phyloP scores from a whole-genome alignment of 176 grass and related monocot species.

The Elaeis guineensis region DNA sequence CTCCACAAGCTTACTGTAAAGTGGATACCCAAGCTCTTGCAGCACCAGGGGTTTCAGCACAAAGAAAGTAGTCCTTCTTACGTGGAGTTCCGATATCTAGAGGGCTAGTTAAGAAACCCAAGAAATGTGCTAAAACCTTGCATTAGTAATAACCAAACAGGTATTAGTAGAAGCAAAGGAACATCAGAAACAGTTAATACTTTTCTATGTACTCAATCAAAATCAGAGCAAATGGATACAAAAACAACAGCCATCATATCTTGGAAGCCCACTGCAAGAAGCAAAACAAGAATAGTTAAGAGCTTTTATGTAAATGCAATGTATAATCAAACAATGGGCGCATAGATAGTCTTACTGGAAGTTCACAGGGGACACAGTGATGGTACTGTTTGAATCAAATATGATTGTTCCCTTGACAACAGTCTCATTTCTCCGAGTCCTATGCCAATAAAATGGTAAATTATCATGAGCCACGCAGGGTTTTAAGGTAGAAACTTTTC shows the following conservation, averaged over 20 bases:
- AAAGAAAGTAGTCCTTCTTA: conserved; percentile 98
- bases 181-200: too few relatives aligned
- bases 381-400: conserved; percentile 91
- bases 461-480: neutral
- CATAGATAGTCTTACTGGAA: conserved; percentile 69
- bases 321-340: conserved; percentile 7
- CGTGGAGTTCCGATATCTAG: conserved; percentile 90
- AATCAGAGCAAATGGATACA: conserved; percentile 55
- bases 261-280: conserved; percentile 75
- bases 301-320: neutral
- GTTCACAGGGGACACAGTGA: conserved; percentile 90
- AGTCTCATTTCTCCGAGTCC: conserved; percentile 73
- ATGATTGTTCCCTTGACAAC: conserved; percentile 64
- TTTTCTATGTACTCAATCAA: neutral
- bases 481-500: conserved; percentile 5
- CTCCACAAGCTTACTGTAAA: conserved; percentile 67
- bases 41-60: conserved; percentile 85
- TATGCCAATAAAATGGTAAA: conserved; percentile 25
- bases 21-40: conserved; percentile 96
- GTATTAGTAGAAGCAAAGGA: too few relatives aligned
- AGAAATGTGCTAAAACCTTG: neutral
- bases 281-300: conserved; percentile 1
- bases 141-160: too few relatives aligned
- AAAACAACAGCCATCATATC: conserved; percentile 94
- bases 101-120: conserved; percentile 41